Conservation (phyloP, 768 basidiomycete genomes). For the Leccinellum luteum region DNA sequence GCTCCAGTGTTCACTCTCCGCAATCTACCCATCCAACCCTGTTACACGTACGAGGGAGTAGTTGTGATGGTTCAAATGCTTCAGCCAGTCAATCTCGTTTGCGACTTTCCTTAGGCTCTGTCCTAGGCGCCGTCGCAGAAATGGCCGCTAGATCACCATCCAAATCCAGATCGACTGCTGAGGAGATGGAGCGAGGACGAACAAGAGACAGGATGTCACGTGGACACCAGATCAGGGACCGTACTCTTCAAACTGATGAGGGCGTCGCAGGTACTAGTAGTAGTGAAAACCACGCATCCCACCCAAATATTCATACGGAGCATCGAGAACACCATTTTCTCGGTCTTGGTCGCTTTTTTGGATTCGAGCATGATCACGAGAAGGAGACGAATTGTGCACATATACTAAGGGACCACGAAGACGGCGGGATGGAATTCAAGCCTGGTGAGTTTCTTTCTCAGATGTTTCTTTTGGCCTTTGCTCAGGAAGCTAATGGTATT, state of each 20-base stretch:
- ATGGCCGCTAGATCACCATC: slow-evolving; percentile 16
- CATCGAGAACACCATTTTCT: slow-evolving; percentile 18
- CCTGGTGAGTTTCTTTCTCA: slow-evolving; percentile 53
- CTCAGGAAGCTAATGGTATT: background rate
- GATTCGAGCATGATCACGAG: slow-evolving; percentile 17
- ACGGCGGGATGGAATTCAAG: slow-evolving; percentile 86
- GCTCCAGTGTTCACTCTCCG: slow-evolving; percentile 2
- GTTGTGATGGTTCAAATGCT: background rate
- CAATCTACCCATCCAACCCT: background rate
- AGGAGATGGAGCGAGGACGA: slow-evolving; percentile 29
- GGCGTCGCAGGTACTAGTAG: background rate
- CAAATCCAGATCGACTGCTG: slow-evolving; percentile 29
- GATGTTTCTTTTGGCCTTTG: background rate
- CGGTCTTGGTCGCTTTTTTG: slow-evolving; percentile 36
- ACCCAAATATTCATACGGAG: background rate
- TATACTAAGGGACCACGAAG: slow-evolving; percentile 40
- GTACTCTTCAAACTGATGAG: background rate
- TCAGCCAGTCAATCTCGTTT: slow-evolving; percentile 14
- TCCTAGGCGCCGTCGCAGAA: slow-evolving; percentile 20
- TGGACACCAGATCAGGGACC: background rate
- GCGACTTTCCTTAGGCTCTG: slow-evolving; percentile 15
- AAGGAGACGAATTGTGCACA: slow-evolving; percentile 16
- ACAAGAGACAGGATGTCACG: slow-evolving; percentile 12
- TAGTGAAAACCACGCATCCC: background rate
- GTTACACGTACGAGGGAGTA: background rate